phyloP scores from a whole-genome alignment of 2,329 filamentous ascomycete species.

The Colletotrichum sp. region DNA sequence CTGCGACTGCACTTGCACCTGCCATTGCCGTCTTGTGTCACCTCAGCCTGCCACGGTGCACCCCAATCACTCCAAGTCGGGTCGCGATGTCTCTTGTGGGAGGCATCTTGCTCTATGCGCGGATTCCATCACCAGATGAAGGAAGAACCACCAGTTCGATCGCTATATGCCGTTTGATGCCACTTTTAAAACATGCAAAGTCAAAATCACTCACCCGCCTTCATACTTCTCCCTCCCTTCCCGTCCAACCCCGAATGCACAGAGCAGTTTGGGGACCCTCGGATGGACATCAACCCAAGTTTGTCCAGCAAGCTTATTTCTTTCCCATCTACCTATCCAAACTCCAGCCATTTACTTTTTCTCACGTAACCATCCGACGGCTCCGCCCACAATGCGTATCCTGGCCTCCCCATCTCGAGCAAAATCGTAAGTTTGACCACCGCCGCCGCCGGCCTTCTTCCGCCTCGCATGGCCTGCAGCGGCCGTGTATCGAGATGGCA shows the following conservation, averaged over 20 bases:
- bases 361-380: neutral
- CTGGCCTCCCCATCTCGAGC: neutral
- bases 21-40: neutral
- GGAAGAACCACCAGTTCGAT: neutral
- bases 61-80: neutral
- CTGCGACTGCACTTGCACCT: neutral
- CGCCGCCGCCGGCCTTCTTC: neutral
- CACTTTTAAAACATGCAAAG: neutral
- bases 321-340: neutral
- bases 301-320: conserved; percentile 6
- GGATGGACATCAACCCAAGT: conserved; percentile 4
- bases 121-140: neutral
- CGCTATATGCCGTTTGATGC: neutral
- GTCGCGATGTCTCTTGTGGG: neutral
- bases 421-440: conserved; percentile 10
- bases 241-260: neutral
- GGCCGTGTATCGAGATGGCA: conserved; percentile 4
- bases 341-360: neutral
- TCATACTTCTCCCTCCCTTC: neutral
- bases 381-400: neutral
- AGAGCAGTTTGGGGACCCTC: neutral
- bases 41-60: neutral
- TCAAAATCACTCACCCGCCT: neutral
- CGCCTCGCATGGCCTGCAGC: neutral
- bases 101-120: neutral